Evolutionary conservation across 2,329 filamentous ascomycete species (phyloP).

Genomic region (Tolypocladium tundrense): DNA sequence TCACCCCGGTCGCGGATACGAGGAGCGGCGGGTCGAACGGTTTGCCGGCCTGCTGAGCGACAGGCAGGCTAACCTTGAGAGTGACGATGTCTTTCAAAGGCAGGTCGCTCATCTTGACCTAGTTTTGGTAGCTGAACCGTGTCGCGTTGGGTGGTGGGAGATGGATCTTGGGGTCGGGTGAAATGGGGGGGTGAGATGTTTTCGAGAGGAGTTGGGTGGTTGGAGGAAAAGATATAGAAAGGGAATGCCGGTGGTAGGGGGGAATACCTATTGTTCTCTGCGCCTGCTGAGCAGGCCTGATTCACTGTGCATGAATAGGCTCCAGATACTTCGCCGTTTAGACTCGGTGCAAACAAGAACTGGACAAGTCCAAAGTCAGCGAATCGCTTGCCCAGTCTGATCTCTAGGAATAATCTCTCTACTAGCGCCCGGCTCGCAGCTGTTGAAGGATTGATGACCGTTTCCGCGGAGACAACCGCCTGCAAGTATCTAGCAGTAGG

Average conservation of each 20-base stretch:
- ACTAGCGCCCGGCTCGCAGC: not conserved
- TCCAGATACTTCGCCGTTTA: not conserved
- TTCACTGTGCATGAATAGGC: not conserved
- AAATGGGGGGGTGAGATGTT: not conserved
- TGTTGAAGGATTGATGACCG: not conserved
- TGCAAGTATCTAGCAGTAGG: not conserved
- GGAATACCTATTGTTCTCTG: not conserved
- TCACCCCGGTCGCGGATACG: not conserved
- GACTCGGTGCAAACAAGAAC: not conserved
- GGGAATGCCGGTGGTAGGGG: not conserved
- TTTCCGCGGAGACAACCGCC: not conserved
- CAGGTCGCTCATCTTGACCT: not conserved
- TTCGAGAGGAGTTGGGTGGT: not conserved
- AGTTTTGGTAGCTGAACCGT: not conserved
- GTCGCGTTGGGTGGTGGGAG: not conserved
- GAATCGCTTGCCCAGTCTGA: not conserved
- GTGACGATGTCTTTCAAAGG: not conserved
- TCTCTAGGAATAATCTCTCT: not conserved
- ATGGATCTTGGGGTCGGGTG: not conserved
- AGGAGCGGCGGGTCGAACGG: not conserved
- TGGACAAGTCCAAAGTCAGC: not conserved
- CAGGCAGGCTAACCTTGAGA: not conserved
- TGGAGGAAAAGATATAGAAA: not conserved
- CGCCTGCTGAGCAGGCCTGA: not conserved
- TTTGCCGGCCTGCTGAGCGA: not conserved